Evolutionary conservation across 1,139 yeast species (phyloP).

Genomic region (Pichia sp.): DNA sequence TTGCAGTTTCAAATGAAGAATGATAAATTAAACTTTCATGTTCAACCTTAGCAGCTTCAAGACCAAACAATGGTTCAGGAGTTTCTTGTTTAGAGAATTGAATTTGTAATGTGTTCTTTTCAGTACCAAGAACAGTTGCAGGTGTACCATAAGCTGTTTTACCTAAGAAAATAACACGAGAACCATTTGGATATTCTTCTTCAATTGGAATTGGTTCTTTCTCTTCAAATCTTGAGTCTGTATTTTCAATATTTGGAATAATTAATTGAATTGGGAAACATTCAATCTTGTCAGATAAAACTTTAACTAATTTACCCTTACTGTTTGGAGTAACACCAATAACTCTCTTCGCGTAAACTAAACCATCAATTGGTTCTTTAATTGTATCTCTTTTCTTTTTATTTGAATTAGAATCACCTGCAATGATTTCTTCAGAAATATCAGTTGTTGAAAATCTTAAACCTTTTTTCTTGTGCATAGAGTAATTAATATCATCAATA

Average conservation of each 20-base stretch:
- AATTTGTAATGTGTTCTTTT: conserved; percentile 53
- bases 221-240: conserved; percentile 68
- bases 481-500: conserved; percentile 18
- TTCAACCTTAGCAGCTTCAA: conserved; percentile 53
- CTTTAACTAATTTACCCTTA: conserved; percentile 71
- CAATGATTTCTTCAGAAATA: conserved; percentile 19
- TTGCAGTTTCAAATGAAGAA: conserved; percentile 64
- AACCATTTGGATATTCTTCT: conserved; percentile 71
- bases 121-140: conserved; percentile 58
- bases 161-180: conserved; percentile 78
- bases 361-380: conserved; percentile 38
- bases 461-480: conserved; percentile 22
- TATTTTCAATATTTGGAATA: conserved; percentile 67
- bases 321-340: conserved; percentile 66
- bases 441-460: conserved; percentile 20
- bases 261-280: conserved; percentile 70
- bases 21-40: conserved; percentile 49
- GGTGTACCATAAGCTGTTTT: conserved; percentile 87
- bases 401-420: conserved; percentile 39
- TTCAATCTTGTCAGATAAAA: conserved; percentile 48
- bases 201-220: conserved; percentile 72
- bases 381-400: conserved; percentile 8
- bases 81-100: conserved; percentile 48
- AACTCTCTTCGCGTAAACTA: conserved; percentile 69
- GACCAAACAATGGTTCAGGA: conserved; percentile 61